Evolutionary conservation across 768 basidiomycete genomes (phyloP), one percentile per base, ranked within the genome.

Genomic region (Pulveroboletus sp.): DNA sequence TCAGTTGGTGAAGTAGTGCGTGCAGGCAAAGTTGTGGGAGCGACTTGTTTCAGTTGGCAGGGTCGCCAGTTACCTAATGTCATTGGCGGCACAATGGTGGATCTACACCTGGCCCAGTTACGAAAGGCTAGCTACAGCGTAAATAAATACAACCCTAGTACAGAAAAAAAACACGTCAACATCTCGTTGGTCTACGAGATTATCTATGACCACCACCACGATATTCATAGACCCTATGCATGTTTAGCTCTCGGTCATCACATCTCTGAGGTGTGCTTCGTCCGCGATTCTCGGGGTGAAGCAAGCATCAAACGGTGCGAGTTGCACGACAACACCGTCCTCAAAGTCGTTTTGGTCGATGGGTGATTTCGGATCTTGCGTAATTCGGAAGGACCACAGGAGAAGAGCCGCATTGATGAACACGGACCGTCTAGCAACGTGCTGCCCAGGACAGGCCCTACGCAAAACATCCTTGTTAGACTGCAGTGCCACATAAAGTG

Each of bases 391-490:
- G 0, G 83, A 79, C 82, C 84, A 86, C 31, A 84, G 65, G 2
- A 82, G 67, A 11, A 84, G 71, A 0, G 82, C 82, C 0, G 80
- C 76, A 50, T 83, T 86, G 54, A 87, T 70, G 57, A 83, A 84
- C 3, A 87, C 65, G 7, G 84, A 86, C 5, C 82, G 76, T 65
- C 68, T 64, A 17, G 65, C 84, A 30, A 87, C 76, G 60, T 83
- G 76, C 57, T 79, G 77, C 0, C 84, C 84, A 0, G 83, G 83
- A 51, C 84, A 87, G 6, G 84, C 72, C n/a, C 83, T 79, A 15
- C 6, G n/a, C 10, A 18, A 46, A 5, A 26, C 11, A 13, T 31
- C 28, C 40, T 14, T 33, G 14, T 53, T 14, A 39, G 54, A 27
- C 10, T 4, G 18, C 21, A 6, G 5, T 8, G 1, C 13, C 4